Percentiles rank a stretch among this genome's conserved stretches.
Evolutionary conservation across 208 protist species (phyloP).

Genomic region (Crithidia bombi): DNA sequence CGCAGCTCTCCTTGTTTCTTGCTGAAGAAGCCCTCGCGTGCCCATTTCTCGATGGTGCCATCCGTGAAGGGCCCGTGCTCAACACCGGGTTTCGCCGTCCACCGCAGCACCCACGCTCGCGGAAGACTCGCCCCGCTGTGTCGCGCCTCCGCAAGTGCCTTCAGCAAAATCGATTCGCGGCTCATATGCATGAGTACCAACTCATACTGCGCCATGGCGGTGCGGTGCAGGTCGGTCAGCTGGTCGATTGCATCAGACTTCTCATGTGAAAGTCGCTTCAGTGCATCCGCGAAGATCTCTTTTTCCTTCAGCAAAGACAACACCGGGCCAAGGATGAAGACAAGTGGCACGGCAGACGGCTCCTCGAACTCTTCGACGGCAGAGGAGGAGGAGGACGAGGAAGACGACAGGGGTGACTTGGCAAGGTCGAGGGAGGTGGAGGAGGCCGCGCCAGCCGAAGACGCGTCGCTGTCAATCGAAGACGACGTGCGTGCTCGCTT

Average conservation of each 20-base stretch:
- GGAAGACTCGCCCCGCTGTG: slow-evolving; percentile 13
- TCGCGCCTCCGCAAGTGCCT: slow-evolving; percentile 28
- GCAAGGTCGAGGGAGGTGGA: neutral
- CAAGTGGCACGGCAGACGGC: slow-evolving; percentile 25
- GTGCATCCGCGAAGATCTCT: slow-evolving; percentile 29
- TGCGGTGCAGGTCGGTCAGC: slow-evolving; percentile 37
- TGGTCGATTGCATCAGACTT: slow-evolving; percentile 13
- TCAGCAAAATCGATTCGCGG: slow-evolving; percentile 42
- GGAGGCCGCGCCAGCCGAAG: neutral
- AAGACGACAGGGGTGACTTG: slow-evolving; percentile 11
- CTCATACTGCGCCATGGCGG: slow-evolving; percentile 36
- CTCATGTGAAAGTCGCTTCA: slow-evolving; percentile 32
- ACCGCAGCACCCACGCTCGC: slow-evolving; percentile 43
- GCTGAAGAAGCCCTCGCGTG: slow-evolving; percentile 35
- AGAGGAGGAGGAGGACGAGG: slow-evolving; percentile 31
- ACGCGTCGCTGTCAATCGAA: slow-evolving; percentile 10
- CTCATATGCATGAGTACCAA: slow-evolving; percentile 45
- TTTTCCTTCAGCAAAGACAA: slow-evolving; percentile 34
- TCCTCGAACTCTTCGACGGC: slow-evolving; percentile 41
- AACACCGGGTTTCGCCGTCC: slow-evolving; percentile 26
- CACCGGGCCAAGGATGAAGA: slow-evolving; percentile 16
- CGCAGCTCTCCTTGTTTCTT: slow-evolving; percentile 41
- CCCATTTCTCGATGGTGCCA: slow-evolving; percentile 36
- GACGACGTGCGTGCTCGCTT: slow-evolving; percentile 35
- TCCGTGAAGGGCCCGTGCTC: slow-evolving; percentile 41